Base-by-base conservation (phyloP, 2,329 filamentous ascomycete genomes). In the Keithomyces neogunnii region DNA sequence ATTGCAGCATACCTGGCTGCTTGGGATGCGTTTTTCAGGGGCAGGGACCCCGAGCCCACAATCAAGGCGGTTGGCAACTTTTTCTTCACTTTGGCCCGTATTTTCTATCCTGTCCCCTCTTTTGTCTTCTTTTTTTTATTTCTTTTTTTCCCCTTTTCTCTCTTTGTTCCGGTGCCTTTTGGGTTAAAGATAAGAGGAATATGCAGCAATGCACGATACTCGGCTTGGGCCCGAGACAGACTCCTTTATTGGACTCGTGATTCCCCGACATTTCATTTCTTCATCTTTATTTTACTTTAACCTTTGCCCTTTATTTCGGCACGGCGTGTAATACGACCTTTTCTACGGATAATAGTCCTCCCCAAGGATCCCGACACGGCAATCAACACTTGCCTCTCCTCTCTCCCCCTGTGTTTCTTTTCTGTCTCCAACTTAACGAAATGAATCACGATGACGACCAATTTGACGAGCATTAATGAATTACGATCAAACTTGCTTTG, bases 191-290 rank as follows among this genome's bases (percentile, higher is more conserved):
- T 68, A 79, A 80, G 76, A 81, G 72, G 72, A 78, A 76, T 63
- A 8, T 73, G 79, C 79, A 82, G 79, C 79, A 80, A 82, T 82
- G 79, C 79, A 79, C 71, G 68, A 68, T 63, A 67, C 69, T 73
- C 71, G 73, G 73, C 69, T 40, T 61, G 58, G 69, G 69, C 64
- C 69, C 72, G 72, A 75, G 72, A 73, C 71, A 67, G 67, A 69
- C 65, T 63, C 58, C 58, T 66, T 53, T 47, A 45, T 46, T 45
- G 40, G 47, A 47, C 45, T 50, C 28, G 49, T 53, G 51, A 64
- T 61, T 60, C 58, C 58, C 58, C 56, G 53, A 56, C 55, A 55
- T 59, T 62, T 55, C 45, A 35, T 42, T 53, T 50, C 51, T 47
- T 46, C 10, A 29, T 51, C 40, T 53, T 53, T 26, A 47, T 54